Conservation (phyloP, 371 early-diverging fungal genomes). For the Lichtheimia corymbifera region DNA sequence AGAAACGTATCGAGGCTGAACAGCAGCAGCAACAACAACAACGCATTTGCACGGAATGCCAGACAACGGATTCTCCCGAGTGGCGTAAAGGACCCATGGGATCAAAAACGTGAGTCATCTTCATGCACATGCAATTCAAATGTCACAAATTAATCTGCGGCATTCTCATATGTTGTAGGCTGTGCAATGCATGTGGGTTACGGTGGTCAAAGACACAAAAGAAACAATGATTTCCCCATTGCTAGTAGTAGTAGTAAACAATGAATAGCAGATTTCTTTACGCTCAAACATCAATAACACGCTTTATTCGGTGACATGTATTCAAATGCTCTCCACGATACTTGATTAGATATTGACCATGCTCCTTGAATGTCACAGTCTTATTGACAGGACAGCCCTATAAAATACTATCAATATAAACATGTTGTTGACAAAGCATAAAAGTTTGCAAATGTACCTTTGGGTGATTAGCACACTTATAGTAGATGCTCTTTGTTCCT, state of each 20-base stretch:
- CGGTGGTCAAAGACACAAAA: constrained; percentile 40
- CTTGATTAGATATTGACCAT: constrained; percentile 51
- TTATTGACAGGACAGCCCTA: constrained; percentile 49
- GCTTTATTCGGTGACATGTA: constrained; percentile 34
- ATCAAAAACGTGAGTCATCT: constrained; percentile 55
- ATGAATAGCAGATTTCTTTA: neutral
- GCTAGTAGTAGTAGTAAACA: neutral
- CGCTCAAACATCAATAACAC: constrained; percentile 19
- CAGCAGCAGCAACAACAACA: constrained; percentile 7
- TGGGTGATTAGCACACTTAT: constrained; percentile 45
- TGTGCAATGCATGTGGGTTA: constrained; percentile 60
- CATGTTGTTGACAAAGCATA: neutral
- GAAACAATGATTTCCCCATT: constrained; percentile 11
- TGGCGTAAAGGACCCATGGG: constrained; percentile 87
- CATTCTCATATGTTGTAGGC: constrained; percentile 26
- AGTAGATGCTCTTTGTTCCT: constrained; percentile 56
- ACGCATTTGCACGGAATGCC: constrained; percentile 57
- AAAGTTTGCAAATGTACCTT: constrained; percentile 17
- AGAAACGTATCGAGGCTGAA: constrained; percentile 12
- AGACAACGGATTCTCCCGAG: constrained; percentile 76
- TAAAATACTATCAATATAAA: neutral
- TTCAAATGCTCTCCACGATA: constrained; percentile 51
- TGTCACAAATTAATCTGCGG: neutral
- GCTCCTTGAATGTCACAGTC: constrained; percentile 52
- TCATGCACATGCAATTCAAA: neutral